These are phyloP conservation scores for Apiotrichum laibachii DNA, from an alignment of 1,284 basidiomycete species.

Conservation along the genomic window DNA sequence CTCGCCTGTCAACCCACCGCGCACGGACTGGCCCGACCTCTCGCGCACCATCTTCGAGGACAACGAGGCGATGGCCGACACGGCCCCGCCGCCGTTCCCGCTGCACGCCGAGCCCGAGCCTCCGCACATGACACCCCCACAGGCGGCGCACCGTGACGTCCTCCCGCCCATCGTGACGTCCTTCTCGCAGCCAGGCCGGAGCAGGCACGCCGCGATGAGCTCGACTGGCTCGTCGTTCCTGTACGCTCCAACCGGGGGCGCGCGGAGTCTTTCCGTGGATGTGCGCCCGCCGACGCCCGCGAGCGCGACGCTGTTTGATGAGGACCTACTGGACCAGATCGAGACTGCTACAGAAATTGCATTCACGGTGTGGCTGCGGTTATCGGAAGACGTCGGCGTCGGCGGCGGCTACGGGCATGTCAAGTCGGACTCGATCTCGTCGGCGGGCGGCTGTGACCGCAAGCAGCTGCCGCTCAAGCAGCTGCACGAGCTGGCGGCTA, in stretches of 20 bases:
- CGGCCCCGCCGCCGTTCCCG: conserved; percentile 17
- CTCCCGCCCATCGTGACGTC: conserved; percentile 24
- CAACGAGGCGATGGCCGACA: conserved; percentile 8
- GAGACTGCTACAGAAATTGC: conserved; percentile 54
- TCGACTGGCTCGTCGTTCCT: conserved; percentile 35
- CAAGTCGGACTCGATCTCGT: conserved; percentile 18
- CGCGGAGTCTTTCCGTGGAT: conserved; percentile 43
- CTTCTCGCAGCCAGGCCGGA: conserved; percentile 21
- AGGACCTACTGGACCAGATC: conserved; percentile 53
- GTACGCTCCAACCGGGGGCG: conserved; percentile 3
- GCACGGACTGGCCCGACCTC: conserved; percentile 15
- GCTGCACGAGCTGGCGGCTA: conserved; percentile 42
- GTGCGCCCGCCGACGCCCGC: conserved; percentile 48
- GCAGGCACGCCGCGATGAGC: conserved; percentile 34
- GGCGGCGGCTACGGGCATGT: conserved; percentile 11
- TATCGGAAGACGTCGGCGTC: conserved; percentile 52
- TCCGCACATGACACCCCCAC: not conserved
- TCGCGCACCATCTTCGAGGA: conserved; percentile 16
- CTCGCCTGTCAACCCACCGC: conserved; percentile 30
- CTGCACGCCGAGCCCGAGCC: conserved; percentile 19
- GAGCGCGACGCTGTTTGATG: conserved; percentile 50
- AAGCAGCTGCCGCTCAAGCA: conserved; percentile 38
- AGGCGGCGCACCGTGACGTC: not conserved
- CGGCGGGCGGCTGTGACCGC: conserved; percentile 5
- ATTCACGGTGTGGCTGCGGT: conserved; percentile 52